A percentile compares a stretch with the other conserved stretches of the same genome.
Evolutionary conservation across 495 filamentous ascomycete genomes (phyloP).

Genomic region (Hypoxylon subgilvum): DNA sequence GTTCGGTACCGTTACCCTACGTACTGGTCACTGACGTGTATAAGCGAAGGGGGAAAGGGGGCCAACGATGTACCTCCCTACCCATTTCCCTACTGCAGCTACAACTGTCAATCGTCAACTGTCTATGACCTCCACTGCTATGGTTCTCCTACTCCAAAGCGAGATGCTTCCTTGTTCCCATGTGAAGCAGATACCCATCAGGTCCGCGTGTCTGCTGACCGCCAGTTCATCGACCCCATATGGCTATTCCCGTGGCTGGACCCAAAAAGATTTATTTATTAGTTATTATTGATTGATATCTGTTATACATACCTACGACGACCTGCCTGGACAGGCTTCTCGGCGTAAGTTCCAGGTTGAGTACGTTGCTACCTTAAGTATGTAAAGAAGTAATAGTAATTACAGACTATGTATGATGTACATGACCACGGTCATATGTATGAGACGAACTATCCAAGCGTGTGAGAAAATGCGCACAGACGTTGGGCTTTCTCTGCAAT

Average conservation of each 20-base stretch:
- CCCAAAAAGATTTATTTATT: constrained; percentile 23
- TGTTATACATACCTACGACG: no score
- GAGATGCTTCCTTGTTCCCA: background rate
- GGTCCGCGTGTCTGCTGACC: constrained; percentile 41
- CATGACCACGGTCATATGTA: constrained; percentile 17
- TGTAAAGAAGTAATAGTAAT: no score
- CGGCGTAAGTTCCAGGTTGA: no score
- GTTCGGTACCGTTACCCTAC: constrained; percentile 34
- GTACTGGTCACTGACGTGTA: constrained; percentile 28
- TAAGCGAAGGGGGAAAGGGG: constrained; percentile 5
- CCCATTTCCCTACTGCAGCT: background rate
- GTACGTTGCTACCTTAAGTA: no score
- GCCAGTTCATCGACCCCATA: constrained; percentile 43
- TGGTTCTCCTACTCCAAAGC: background rate
- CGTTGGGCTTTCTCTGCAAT: constrained; percentile 34
- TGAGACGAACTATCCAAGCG: constrained; percentile 36
- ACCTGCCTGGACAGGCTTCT: no score
- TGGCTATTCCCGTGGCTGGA: constrained; percentile 41
- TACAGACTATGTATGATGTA: constrained; percentile 31
- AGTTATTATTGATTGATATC: background rate
- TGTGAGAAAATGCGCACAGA: constrained; percentile 42
- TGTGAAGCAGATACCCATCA: constrained; percentile 5
- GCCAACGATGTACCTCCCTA: background rate
- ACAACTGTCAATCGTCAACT: background rate
- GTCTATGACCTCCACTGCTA: no score